Conservation (phyloP, 2,329 filamentous ascomycete genomes). For the Fusarium brevicatenulatum region DNA sequence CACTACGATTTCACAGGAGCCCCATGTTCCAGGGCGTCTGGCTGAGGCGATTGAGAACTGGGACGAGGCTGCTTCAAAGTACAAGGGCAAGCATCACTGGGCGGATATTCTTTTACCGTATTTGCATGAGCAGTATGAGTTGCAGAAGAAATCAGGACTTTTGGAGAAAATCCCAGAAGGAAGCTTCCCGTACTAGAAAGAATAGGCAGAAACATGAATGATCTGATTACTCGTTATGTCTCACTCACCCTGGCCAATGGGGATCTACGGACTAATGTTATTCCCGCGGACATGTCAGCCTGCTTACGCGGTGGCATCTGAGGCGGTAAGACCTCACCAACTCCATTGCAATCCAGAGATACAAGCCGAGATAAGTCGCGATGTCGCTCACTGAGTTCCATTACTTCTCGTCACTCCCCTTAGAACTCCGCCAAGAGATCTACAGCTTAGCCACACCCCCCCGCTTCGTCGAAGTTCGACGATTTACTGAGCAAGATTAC, state of each 20-base stretch:
- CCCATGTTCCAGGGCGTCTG: slow-evolving; percentile 23
- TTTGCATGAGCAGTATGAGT: slow-evolving; percentile 17
- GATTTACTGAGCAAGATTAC: neutral
- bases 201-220: neutral
- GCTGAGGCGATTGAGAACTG: slow-evolving; percentile 31
- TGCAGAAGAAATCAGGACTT: slow-evolving; percentile 7
- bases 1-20: slow-evolving; percentile 19
- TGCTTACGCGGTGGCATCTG: neutral
- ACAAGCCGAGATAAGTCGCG: accelerated
- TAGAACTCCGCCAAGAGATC: neutral
- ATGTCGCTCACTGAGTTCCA: neutral
- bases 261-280: neutral
- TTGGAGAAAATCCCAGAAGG: slow-evolving; percentile 19
- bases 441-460: neutral
- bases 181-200: slow-evolving; percentile 13
- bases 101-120: slow-evolving; percentile 24
- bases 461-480: neutral
- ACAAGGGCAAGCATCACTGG: slow-evolving; percentile 36
- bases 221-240: neutral
- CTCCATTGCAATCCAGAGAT: neutral
- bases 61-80: slow-evolving; percentile 21
- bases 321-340: neutral
- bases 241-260: accelerated
- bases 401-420: neutral
- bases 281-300: neutral